These are phyloP conservation scores for Parathielavia hyrcaniae DNA, from an alignment of 495 filamentous ascomycete species.

Conservation along the genomic window DNA sequence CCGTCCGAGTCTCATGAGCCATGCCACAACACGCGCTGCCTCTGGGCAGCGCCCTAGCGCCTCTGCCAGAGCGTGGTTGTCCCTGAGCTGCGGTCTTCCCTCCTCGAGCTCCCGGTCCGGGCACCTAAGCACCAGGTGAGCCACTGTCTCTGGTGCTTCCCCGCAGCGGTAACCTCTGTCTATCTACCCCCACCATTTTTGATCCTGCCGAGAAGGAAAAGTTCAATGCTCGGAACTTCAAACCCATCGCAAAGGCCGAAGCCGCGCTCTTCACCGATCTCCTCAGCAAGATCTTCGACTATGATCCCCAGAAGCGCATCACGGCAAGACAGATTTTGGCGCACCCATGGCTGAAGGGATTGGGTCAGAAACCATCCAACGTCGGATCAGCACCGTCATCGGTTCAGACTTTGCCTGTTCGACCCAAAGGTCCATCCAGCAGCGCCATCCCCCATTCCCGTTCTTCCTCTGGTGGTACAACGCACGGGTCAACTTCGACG, in stretches of 20 bases:
- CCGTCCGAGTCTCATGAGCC: no score
- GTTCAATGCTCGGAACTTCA: not conserved
- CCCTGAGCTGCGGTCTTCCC: no score
- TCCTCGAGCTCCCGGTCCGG: no score
- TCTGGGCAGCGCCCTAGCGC: no score
- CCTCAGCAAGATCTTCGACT: conserved; percentile 5
- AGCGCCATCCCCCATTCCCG: not conserved
- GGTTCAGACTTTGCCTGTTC: not conserved
- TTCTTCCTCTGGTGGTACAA: not conserved
- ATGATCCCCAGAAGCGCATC: conserved; percentile 3
- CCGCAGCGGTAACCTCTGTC: no score
- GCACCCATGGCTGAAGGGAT: conserved; percentile 5
- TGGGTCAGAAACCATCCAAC: not conserved
- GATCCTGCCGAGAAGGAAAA: not conserved
- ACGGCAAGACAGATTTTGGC: conserved; percentile 3
- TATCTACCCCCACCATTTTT: not conserved
- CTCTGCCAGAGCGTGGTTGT: no score
- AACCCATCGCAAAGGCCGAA: conserved; percentile 6
- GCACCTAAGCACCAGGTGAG: no score
- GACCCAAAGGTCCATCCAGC: not conserved
- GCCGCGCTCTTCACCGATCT: conserved; percentile 6
- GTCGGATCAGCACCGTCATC: not conserved
- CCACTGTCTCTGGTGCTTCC: no score
- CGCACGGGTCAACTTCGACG: no score
- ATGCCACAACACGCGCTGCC: no score